Percentiles rank a stretch among this genome's conserved stretches.
phyloP scores from a whole-genome alignment of 345 rosid species.

The Murraya koenigii region DNA sequence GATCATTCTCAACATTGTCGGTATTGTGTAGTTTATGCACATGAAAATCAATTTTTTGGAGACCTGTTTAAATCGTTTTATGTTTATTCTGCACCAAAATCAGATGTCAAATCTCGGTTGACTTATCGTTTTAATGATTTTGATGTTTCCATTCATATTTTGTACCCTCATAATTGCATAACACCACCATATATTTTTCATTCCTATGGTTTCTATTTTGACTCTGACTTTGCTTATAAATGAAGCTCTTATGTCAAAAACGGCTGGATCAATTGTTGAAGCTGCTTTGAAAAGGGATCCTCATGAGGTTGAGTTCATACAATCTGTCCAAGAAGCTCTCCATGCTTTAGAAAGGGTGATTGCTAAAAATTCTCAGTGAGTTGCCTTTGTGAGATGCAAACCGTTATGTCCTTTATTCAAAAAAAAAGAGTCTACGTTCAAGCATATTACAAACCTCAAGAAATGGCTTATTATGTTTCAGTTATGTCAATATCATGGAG shows the following conservation, averaged over 20 bases:
- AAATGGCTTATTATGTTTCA: conserved; percentile 36
- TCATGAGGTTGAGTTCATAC: conserved; percentile 89
- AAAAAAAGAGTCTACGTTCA: conserved; percentile 12
- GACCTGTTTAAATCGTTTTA: not conserved
- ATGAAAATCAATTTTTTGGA: not conserved
- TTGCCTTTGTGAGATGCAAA: conserved; percentile 25
- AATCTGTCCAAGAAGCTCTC: conserved; percentile 90
- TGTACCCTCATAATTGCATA: conserved; percentile 10
- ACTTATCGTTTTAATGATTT: not conserved
- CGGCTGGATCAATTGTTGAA: conserved; percentile 97
- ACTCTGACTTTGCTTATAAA: conserved; percentile 24
- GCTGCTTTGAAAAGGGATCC: conserved; percentile 92
- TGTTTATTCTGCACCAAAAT: not conserved
- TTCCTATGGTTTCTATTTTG: conserved; percentile 4
- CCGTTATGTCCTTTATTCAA: conserved; percentile 23
- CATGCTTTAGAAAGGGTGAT: conserved; percentile 99
- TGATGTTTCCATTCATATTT: not conserved
- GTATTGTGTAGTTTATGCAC: not conserved
- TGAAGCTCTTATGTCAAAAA: conserved; percentile 99
- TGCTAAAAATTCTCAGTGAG: conserved; percentile 96
- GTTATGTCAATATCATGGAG: conserved; percentile 95
- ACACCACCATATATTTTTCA: conserved; percentile 1
- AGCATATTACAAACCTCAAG: conserved; percentile 15
- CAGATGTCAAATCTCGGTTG: not conserved
- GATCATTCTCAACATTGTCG: not conserved